These are phyloP conservation scores for Cucurbitaria berberidis DNA, from an alignment of 2,329 filamentous ascomycete genomes.

Conservation along the genomic window DNA sequence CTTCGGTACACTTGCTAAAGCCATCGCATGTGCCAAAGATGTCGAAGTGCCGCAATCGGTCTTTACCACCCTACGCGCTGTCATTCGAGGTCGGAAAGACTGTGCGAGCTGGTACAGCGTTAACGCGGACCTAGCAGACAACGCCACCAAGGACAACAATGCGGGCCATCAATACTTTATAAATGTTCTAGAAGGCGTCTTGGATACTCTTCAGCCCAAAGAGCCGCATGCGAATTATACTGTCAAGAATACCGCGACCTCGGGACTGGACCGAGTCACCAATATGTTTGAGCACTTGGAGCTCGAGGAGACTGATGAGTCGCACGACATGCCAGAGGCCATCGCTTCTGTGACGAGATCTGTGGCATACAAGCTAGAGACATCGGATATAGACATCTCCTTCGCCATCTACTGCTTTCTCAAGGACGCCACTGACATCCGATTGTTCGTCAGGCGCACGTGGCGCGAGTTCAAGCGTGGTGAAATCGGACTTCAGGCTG, in stretches of 20 bases:
- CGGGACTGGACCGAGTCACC: not conserved
- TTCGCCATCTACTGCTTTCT: conserved; percentile 37
- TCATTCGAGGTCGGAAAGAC: conserved; percentile 6
- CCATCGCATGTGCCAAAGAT: not conserved
- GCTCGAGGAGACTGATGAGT: conserved; percentile 4
- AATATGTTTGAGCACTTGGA: not conserved
- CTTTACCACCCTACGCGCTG: conserved; percentile 2
- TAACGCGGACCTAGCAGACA: not conserved
- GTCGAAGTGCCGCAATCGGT: not conserved
- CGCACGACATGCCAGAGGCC: too few species aligned
- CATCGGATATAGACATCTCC: not conserved
- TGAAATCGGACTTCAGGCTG: conserved; percentile 39
- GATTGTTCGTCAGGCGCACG: conserved; percentile 35
- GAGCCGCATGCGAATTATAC: too few species aligned
- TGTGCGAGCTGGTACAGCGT: conserved; percentile 3
- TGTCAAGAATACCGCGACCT: not conserved
- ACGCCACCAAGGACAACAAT: not conserved
- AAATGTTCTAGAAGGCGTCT: not conserved
- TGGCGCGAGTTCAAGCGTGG: conserved; percentile 40
- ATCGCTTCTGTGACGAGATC: too few species aligned
- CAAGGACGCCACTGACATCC: conserved; percentile 38
- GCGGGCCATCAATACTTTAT: conserved; percentile 8
- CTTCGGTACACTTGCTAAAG: conserved; percentile 4
- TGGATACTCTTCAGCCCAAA: not conserved
- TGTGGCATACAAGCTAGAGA: too few species aligned